Evolutionary conservation across 1,139 yeast genomes (phyloP).

Genomic region (Saccharomycopsis phalli): DNA sequence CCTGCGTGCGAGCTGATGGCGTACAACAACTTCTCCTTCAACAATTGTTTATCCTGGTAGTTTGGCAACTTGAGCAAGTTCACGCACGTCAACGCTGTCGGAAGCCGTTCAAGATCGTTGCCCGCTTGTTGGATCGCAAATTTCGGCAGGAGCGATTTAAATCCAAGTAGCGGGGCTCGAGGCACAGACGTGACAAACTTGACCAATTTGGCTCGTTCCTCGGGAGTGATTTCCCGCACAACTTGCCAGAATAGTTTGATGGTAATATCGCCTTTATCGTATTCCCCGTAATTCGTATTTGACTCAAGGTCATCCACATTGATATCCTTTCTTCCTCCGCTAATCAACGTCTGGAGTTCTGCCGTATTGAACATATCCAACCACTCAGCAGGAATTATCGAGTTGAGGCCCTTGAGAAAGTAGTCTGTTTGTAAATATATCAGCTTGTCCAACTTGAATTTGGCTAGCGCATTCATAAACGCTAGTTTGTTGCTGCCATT

Average conservation of each 20-base stretch:
- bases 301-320: slow-evolving; percentile 59
- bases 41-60: slow-evolving; percentile 49
- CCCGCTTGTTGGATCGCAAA: slow-evolving; percentile 80
- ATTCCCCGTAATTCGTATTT: slow-evolving; percentile 66
- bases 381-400: slow-evolving; percentile 67
- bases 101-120: slow-evolving; percentile 45
- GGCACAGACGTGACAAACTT: slow-evolving; percentile 90
- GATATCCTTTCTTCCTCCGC: slow-evolving; percentile 69
- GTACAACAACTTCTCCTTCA: slow-evolving; percentile 59
- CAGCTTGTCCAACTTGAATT: slow-evolving; percentile 64
- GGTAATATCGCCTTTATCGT: slow-evolving; percentile 44
- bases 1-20: slow-evolving; percentile 79
- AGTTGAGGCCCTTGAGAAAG: slow-evolving; percentile 65
- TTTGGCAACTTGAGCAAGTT: slow-evolving; percentile 81
- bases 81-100: slow-evolving; percentile 91
- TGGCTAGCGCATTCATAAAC: slow-evolving; percentile 71
- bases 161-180: slow-evolving; percentile 86
- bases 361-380: slow-evolving; percentile 72
- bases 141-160: slow-evolving; percentile 59
- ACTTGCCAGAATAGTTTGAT: slow-evolving; percentile 68
- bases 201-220: slow-evolving; percentile 54
- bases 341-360: slow-evolving; percentile 77
- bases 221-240: slow-evolving; percentile 53
- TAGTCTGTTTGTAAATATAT: slow-evolving; percentile 49
- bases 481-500: slow-evolving; percentile 54